Conservation (phyloP, 2,329 filamentous ascomycete species). For the Colletotrichum aenigma region DNA sequence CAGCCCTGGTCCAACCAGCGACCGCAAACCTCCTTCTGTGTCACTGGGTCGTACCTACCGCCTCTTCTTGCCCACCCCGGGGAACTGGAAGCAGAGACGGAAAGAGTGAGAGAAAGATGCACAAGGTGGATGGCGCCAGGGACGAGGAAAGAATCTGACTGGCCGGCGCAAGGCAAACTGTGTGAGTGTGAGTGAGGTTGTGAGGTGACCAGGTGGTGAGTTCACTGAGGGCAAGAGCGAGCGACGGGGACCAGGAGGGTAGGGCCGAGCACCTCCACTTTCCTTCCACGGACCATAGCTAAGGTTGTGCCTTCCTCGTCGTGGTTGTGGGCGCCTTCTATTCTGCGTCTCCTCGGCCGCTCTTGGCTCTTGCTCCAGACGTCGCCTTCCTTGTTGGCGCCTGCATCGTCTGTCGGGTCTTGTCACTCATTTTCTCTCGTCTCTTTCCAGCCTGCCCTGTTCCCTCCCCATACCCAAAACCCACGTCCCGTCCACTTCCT, state of each 20-base stretch:
- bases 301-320: neutral
- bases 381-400: neutral
- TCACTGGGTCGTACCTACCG: neutral
- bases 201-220: neutral
- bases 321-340: neutral
- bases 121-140: neutral
- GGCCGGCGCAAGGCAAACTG: neutral
- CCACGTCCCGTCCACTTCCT: neutral
- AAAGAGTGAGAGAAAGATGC: neutral
- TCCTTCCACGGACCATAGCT: neutral
- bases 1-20: neutral
- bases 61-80: neutral
- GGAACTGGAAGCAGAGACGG: neutral
- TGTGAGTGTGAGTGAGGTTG: neutral
- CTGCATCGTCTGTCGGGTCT: constrained; percentile 1
- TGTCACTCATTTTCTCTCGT: neutral
- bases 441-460: neutral
- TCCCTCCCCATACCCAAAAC: constrained; percentile 16
- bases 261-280: constrained; percentile 6
- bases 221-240: neutral
- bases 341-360: neutral
- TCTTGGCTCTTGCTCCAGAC: neutral
- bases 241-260: neutral
- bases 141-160: neutral
- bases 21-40: neutral